These are phyloP conservation scores for Exutisphaerella laricina DNA, from an alignment of 2,329 filamentous ascomycete genomes.

Conservation along the genomic window DNA sequence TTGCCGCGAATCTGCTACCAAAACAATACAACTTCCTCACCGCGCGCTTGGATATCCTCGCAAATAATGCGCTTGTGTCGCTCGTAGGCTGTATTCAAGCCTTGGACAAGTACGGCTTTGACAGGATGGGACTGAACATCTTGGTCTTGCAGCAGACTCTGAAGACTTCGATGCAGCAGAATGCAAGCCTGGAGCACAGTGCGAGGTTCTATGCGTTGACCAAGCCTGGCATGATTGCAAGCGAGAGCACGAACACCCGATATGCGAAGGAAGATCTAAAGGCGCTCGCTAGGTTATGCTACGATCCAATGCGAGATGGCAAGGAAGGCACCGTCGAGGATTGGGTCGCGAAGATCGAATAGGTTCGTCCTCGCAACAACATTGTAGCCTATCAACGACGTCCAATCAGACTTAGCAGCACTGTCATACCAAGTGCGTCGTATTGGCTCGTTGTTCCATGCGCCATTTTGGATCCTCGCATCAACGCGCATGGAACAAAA, in stretches of 20 bases:
- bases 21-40: constrained; percentile 68
- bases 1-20: constrained; percentile 64
- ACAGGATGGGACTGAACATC: constrained; percentile 89
- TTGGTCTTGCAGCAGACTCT: constrained; percentile 94
- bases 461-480: too few relatives aligned
- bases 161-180: constrained; percentile 73
- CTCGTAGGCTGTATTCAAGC: constrained; percentile 66
- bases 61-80: constrained; percentile 69
- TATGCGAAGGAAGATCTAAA: constrained; percentile 39
- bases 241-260: constrained; percentile 24
- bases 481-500: too few relatives aligned
- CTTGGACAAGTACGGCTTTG: constrained; percentile 78
- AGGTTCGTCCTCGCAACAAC: not conserved
- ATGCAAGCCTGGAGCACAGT: constrained; percentile 58
- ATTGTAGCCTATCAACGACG: not conserved
- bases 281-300: constrained; percentile 37
- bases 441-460: too few relatives aligned
- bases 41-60: constrained; percentile 67
- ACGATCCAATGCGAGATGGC: constrained; percentile 23
- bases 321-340: constrained; percentile 20
- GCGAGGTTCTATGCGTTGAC: constrained; percentile 65
- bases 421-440: too few relatives aligned
- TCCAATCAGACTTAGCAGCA: too few relatives aligned
- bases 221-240: constrained; percentile 42
- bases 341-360: constrained; percentile 20